Evolutionary conservation across 169 alveolate genomes (phyloP).

Genomic region (Plasmodium fragile): DNA sequence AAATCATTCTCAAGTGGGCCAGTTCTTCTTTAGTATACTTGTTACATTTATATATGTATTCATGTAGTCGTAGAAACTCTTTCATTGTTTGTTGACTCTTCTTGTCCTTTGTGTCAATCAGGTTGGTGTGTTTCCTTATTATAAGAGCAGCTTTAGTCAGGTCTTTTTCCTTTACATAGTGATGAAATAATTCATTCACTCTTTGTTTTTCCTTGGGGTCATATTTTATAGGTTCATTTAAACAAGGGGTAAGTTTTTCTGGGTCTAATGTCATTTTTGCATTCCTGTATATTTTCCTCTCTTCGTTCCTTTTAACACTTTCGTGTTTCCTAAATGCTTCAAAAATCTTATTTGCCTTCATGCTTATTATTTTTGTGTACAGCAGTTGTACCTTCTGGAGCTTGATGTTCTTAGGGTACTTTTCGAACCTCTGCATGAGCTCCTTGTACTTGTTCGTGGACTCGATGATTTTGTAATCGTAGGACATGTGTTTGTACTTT

Average conservation of each 20-base stretch:
- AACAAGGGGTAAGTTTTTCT: constrained; percentile 82
- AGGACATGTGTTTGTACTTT: constrained; percentile 34
- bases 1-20: constrained; percentile 77
- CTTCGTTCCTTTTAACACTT: constrained; percentile 38
- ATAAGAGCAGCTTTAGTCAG: constrained; percentile 82
- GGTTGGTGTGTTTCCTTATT: constrained; percentile 78
- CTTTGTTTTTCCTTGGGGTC: constrained; percentile 79
- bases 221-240: constrained; percentile 83
- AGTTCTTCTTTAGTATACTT: constrained; percentile 78
- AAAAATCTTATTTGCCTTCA: constrained; percentile 39
- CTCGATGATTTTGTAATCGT: constrained; percentile 58
- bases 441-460: constrained; percentile 40
- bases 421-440: constrained; percentile 18
- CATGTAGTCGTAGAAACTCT: constrained; percentile 78
- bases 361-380: constrained; percentile 51
- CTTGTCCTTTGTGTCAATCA: constrained; percentile 26
- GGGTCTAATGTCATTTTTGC: constrained; percentile 69
- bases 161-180: constrained; percentile 83
- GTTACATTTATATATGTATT: constrained; percentile 80
- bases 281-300: constrained; percentile 43
- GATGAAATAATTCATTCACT: constrained; percentile 78
- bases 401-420: constrained; percentile 42
- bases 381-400: constrained; percentile 51
- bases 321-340: constrained; percentile 79
- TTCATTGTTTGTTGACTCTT: constrained; percentile 65